phyloP scores from a whole-genome alignment of 2,329 filamentous ascomycete species.

The Aspergillus sp. region DNA sequence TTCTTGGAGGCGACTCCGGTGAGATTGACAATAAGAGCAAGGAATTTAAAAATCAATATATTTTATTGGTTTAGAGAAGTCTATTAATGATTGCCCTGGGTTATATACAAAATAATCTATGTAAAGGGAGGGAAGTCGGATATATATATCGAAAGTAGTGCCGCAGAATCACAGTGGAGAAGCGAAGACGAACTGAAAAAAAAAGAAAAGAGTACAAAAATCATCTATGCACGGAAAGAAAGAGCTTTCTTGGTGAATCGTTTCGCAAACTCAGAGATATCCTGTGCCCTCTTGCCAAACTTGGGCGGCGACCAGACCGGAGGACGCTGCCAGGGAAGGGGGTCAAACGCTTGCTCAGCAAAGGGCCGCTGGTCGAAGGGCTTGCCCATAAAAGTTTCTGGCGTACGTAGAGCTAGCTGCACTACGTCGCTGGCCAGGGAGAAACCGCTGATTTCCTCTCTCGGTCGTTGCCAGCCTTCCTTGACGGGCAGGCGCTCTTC shows the following conservation, averaged over 20 bases:
- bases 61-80: too few relatives aligned
- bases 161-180: background rate
- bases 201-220: background rate
- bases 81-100: too few relatives aligned
- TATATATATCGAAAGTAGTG: too few relatives aligned
- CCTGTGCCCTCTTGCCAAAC: background rate
- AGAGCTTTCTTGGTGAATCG: background rate
- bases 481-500: conserved; percentile 6
- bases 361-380: conserved; percentile 1
- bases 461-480: conserved; percentile 1
- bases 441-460: background rate
- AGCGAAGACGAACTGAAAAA: background rate
- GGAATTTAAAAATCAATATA: too few relatives aligned
- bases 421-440: conserved; percentile 1
- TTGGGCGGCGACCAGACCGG: background rate
- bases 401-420: background rate
- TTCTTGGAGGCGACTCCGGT: too few relatives aligned
- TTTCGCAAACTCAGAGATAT: background rate
- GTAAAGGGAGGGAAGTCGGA: too few relatives aligned
- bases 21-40: too few relatives aligned
- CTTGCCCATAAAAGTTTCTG: background rate
- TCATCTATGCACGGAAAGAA: background rate
- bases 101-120: too few relatives aligned
- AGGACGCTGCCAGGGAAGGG: conserved; percentile 1
- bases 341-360: conserved; percentile 3